Conservation (phyloP, 106 monocot species). For the Dendrobium huoshanense region DNA sequence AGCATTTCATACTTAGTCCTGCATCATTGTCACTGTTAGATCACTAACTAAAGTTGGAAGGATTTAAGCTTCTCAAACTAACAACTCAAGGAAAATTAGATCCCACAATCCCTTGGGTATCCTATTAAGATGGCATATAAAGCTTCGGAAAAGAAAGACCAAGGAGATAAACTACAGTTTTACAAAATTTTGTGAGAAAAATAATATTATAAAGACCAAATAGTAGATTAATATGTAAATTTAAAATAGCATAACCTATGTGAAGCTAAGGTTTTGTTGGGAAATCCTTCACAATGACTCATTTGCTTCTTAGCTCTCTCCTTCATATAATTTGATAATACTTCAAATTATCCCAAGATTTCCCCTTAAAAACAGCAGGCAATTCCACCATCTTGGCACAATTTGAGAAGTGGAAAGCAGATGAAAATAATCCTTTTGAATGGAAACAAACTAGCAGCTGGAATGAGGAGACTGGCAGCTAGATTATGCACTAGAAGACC, state of each 20-base stretch:
- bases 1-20: too few relatives aligned
- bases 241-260: neutral
- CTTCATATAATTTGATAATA: neutral
- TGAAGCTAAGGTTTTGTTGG: neutral
- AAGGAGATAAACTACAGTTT: too few relatives aligned
- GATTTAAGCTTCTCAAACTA: too few relatives aligned
- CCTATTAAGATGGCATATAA: too few relatives aligned
- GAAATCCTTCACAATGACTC: neutral
- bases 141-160: too few relatives aligned
- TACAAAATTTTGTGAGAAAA: neutral
- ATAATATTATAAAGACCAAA: neutral
- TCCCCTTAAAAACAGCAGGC: neutral
- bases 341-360: neutral
- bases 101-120: too few relatives aligned
- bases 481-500: neutral
- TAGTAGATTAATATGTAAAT: neutral
- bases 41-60: too few relatives aligned
- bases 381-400: neutral
- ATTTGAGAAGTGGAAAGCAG: neutral
- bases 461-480: too few relatives aligned
- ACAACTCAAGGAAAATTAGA: too few relatives aligned
- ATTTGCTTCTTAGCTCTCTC: neutral
- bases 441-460: too few relatives aligned
- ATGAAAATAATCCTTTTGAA: too few relatives aligned
- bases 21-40: too few relatives aligned